Evolutionary conservation across 768 basidiomycete species (phyloP).

Genomic region (Boletus rufocinnamomeus): DNA sequence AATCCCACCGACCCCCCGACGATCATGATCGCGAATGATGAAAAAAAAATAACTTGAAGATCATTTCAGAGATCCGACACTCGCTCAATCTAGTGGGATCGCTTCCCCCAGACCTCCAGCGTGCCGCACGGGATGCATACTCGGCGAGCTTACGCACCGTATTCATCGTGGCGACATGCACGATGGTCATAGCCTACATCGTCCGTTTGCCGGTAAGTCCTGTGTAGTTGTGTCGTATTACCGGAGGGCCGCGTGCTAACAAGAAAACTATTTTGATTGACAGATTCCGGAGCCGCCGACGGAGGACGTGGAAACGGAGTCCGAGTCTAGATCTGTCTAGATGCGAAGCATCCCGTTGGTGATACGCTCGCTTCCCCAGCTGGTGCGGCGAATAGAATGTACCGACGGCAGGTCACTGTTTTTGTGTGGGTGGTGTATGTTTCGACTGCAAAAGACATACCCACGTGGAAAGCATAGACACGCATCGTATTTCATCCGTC

Average conservation of each 20-base stretch:
- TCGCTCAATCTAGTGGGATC: conserved; percentile 13
- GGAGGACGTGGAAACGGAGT: conserved; percentile 1
- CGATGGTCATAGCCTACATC: conserved; percentile 5
- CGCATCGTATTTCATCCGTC: not conserved
- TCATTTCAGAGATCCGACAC: conserved; percentile 15
- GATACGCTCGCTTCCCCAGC: too few species aligned
- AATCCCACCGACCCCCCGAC: not conserved
- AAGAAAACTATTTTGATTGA: not conserved
- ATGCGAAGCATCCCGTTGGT: not conserved
- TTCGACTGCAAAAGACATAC: not conserved
- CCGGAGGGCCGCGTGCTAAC: not conserved
- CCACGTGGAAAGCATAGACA: not conserved
- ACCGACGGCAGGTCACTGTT: not conserved
- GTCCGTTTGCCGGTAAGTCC: conserved; percentile 12
- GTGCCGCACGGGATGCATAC: conserved; percentile 10
- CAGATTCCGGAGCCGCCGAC: conserved; percentile 7
- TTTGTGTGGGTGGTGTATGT: not conserved
- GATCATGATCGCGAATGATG: too few species aligned
- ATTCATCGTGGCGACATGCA: conserved; percentile 10
- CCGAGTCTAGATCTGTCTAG: not conserved
- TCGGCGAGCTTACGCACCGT: conserved; percentile 11
- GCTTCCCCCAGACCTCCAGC: conserved; percentile 16
- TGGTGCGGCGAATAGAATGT: not conserved
- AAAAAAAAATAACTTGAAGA: not conserved
- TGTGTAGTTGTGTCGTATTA: not conserved